Evolutionary conservation across 345 rosid species (phyloP).

Genomic region (Eucalyptus regnans): DNA sequence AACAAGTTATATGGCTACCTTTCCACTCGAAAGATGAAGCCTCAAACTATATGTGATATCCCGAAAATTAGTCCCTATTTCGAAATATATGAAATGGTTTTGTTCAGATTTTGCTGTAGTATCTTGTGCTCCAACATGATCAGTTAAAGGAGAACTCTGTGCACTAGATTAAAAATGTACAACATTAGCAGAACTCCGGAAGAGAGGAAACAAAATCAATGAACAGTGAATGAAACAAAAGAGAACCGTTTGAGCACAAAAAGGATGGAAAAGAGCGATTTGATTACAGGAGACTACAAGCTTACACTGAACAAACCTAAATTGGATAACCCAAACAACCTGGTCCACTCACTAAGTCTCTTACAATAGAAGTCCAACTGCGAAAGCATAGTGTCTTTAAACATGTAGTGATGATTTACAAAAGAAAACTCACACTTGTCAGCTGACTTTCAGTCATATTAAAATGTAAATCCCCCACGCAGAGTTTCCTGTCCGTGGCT

Average conservation of each 20-base stretch:
- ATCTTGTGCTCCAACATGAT: conserved; percentile 74
- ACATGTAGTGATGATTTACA: not conserved
- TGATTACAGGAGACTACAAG: not conserved
- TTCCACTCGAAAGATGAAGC: not conserved
- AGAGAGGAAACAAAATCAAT: not conserved
- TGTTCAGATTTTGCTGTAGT: conserved; percentile 53
- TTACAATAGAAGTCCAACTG: not conserved
- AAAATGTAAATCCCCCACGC: conserved; percentile 82
- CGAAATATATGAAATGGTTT: too few relatives aligned
- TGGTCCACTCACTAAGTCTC: not conserved
- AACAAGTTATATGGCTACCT: not conserved
- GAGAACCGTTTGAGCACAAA: not conserved
- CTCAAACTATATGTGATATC: not conserved
- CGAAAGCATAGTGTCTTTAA: not conserved
- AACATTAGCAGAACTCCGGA: not conserved
- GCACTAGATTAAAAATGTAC: not conserved
- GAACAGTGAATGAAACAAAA: not conserved
- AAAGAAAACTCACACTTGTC: conserved; percentile 44
- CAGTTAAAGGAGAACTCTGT: conserved; percentile 81
- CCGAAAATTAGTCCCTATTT: too few relatives aligned
- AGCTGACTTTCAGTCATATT: conserved; percentile 88
- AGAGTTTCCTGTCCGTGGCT: conserved; percentile 71
- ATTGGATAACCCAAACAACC: not conserved
- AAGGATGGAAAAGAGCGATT: not conserved
- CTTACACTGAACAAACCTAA: not conserved